Base-by-base conservation (phyloP, 2,329 filamentous ascomycete species). In the Tolypocladium tundrense region DNA sequence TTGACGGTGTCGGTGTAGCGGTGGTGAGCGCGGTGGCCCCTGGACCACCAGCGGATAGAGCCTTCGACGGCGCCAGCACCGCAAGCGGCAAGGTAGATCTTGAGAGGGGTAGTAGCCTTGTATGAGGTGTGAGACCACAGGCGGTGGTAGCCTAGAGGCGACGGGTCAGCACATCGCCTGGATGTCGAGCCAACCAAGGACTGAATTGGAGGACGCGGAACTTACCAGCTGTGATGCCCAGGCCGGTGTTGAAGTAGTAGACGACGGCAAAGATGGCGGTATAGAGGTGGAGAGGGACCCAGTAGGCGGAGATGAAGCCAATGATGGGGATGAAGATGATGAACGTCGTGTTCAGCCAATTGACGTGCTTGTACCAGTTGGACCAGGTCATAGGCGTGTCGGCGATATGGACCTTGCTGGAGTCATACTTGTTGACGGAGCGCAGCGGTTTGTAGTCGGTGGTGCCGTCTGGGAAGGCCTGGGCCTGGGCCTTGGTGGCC, bases 281-380 rank as follows among this genome's bases (percentile, higher is more conserved):
- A 74, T 90, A 85, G 63, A 79, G 73, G 54, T 84, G 79, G 40
- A 93, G 76, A 58, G 90, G 90, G 52, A 90, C 87, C 87, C 88
- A 96, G 75, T 88, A 85, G 55, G 91, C 81, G 57, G 84, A 81
- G 65, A 94, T 74, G 69, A 88, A 82, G 62, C 91, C 91, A 59
- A 83, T 78, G 53, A 92, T 61, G 48, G 92, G 91, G 52, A 96
- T 81, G 64, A 88, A 79, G 63, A 95, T 73, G 71, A 96, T 93
- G 71, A 96, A 82, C 61, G 80, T 82, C 62, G 90, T 86, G 73
- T 96, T 96, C 64, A 96, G 81, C 91, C 91, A 96, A 81, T 96
- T 91, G 79, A 96, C 82, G 71, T 96, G 91, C 77, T 92, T 88
- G 77, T 91, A 86, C 89, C 90, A 94, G 79, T 96, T 96, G 68